These are phyloP conservation scores for Medicago ruthenica DNA, from an alignment of 306 rosid genomes.

Conservation along the genomic window DNA sequence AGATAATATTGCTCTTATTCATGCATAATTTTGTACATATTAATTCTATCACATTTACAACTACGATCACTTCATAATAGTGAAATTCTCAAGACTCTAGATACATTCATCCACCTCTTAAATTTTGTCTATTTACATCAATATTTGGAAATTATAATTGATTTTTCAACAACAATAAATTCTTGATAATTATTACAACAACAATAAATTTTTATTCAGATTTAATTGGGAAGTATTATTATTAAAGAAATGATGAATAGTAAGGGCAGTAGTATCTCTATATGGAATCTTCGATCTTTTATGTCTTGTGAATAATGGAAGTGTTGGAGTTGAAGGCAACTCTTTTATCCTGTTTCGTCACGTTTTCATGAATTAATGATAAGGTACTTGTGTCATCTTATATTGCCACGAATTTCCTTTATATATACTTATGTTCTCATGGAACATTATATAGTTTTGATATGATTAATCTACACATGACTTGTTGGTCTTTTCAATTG, in stretches of 20 bases:
- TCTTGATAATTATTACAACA: no score
- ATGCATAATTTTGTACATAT: no score
- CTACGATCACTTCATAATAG: no score
- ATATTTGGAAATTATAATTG: not conserved
- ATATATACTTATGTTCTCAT: not conserved
- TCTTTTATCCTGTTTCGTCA: not conserved
- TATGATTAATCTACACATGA: constrained; percentile 23
- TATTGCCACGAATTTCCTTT: constrained; percentile 11
- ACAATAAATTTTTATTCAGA: not conserved
- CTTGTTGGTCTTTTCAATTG: constrained; percentile 1
- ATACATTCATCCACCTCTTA: no score
- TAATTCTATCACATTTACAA: no score
- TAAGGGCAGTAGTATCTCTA: not conserved
- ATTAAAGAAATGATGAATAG: not conserved
- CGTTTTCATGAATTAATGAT: constrained; percentile 18
- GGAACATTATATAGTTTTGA: not conserved
- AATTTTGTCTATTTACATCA: no score
- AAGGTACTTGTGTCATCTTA: not conserved
- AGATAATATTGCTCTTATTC: no score
- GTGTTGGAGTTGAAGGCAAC: constrained; percentile 4
- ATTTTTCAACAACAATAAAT: not conserved
- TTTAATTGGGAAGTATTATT: not conserved
- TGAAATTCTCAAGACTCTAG: no score
- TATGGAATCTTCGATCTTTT: not conserved
- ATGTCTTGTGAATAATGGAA: constrained; percentile 16